phyloP scores from a whole-genome alignment of 2,329 filamentous ascomycete genomes.

The Arthrobotrys iridis region DNA sequence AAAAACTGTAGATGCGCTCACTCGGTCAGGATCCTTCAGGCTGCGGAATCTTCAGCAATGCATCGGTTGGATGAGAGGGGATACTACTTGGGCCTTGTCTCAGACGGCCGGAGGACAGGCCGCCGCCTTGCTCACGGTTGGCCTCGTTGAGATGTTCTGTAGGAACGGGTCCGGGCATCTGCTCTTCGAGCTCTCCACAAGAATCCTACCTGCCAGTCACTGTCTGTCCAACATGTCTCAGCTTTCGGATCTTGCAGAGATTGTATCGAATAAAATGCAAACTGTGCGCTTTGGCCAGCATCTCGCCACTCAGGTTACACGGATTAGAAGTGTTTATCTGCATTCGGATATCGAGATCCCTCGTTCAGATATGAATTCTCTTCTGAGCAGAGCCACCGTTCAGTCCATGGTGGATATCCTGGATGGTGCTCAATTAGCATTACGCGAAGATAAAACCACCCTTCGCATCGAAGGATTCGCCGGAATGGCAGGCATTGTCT shows the following conservation, averaged over 20 bases:
- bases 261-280: slow-evolving; percentile 5
- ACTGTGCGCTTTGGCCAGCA: neutral
- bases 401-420: neutral
- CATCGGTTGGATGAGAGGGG: slow-evolving; percentile 4
- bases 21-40: neutral
- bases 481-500: neutral
- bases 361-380: neutral
- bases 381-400: neutral
- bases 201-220: neutral
- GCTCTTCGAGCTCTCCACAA: neutral
- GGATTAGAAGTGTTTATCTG: neutral
- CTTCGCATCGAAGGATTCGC: neutral
- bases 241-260: slow-evolving; percentile 4
- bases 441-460: neutral
- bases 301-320: neutral
- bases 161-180: neutral
- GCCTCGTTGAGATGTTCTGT: slow-evolving; percentile 7
- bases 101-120: slow-evolving; percentile 7
- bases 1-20: neutral
- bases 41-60: neutral
- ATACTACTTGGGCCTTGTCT: neutral
- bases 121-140: neutral
- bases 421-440: neutral
- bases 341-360: neutral
- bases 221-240: neutral